These are phyloP conservation scores for Aspergillus jensenii DNA, from an alignment of 2,329 filamentous ascomycete species.

Conservation along the genomic window DNA sequence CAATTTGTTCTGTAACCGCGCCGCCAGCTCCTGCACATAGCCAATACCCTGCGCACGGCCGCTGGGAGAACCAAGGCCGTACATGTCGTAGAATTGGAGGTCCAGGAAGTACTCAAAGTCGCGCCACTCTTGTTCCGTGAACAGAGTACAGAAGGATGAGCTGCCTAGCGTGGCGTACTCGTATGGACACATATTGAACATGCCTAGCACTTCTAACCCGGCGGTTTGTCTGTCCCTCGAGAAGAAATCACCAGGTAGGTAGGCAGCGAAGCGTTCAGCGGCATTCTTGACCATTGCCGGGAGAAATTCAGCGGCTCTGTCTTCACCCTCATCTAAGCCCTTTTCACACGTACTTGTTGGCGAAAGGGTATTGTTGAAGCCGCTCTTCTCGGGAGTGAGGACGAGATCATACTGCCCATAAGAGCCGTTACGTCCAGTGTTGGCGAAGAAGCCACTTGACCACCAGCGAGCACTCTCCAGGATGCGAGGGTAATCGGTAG, in stretches of 20 bases:
- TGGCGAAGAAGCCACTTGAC: slow-evolving; percentile 33
- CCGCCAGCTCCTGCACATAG: slow-evolving; percentile 54
- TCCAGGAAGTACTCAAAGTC: slow-evolving; percentile 56
- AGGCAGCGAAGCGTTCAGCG: slow-evolving; percentile 47
- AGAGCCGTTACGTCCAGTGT: slow-evolving; percentile 24
- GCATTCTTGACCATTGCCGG: slow-evolving; percentile 48
- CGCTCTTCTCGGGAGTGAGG: slow-evolving; percentile 51
- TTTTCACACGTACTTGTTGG: slow-evolving; percentile 38
- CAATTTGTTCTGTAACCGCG: slow-evolving; percentile 48
- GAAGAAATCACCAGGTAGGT: slow-evolving; percentile 49
- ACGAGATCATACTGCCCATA: slow-evolving; percentile 41
- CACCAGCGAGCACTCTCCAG: slow-evolving; percentile 48
- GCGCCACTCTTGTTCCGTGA: slow-evolving; percentile 56
- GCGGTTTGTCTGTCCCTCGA: slow-evolving; percentile 33
- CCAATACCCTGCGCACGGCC: slow-evolving; percentile 55
- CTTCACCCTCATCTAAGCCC: slow-evolving; percentile 13
- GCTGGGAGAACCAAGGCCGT: slow-evolving; percentile 49
- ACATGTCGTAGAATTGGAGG: slow-evolving; percentile 51
- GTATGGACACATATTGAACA: slow-evolving; percentile 57
- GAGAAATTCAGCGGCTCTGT: slow-evolving; percentile 41
- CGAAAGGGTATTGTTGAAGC: slow-evolving; percentile 50
- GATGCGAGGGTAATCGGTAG: slow-evolving; percentile 56
- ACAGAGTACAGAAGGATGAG: slow-evolving; percentile 55
- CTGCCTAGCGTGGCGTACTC: slow-evolving; percentile 52
- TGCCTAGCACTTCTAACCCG: slow-evolving; percentile 51